These are phyloP conservation scores for Canavalia gladiata DNA, from an alignment of 306 rosid genomes.

Conservation along the genomic window DNA sequence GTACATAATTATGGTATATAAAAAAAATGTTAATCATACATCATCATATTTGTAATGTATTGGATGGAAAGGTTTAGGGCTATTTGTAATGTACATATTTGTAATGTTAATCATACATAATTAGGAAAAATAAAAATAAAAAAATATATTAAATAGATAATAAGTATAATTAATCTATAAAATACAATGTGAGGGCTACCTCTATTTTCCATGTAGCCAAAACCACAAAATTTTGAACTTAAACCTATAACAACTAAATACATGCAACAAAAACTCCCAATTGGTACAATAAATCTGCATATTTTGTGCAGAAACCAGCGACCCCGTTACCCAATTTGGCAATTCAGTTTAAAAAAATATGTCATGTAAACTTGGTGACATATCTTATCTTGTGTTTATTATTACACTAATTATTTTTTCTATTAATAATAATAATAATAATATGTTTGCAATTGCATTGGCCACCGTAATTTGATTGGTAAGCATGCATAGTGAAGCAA, in stretches of 20 bases:
- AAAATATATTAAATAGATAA: too few relatives aligned
- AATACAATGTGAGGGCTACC: too few relatives aligned
- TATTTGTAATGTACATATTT: too few relatives aligned
- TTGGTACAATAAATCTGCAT: background rate
- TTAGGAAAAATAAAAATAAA: too few relatives aligned
- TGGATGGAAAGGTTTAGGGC: too few relatives aligned
- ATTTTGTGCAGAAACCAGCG: background rate
- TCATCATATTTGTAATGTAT: too few relatives aligned
- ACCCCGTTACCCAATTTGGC: conserved; percentile 7
- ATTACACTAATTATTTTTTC: background rate
- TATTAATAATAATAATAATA: background rate
- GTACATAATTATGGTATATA: too few relatives aligned
- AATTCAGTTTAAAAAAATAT: background rate
- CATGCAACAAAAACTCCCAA: background rate
- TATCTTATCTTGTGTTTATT: background rate
- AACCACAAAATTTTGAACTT: too few relatives aligned
- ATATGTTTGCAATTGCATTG: background rate
- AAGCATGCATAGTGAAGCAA: background rate
- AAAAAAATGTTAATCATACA: too few relatives aligned
- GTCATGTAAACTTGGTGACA: background rate
- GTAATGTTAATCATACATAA: too few relatives aligned
- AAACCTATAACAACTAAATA: background rate
- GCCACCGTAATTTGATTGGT: background rate
- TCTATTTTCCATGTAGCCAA: too few relatives aligned
- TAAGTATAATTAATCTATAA: too few relatives aligned